phyloP scores from a whole-genome alignment of 768 basidiomycete genomes.

The Exidia glandulosa region DNA sequence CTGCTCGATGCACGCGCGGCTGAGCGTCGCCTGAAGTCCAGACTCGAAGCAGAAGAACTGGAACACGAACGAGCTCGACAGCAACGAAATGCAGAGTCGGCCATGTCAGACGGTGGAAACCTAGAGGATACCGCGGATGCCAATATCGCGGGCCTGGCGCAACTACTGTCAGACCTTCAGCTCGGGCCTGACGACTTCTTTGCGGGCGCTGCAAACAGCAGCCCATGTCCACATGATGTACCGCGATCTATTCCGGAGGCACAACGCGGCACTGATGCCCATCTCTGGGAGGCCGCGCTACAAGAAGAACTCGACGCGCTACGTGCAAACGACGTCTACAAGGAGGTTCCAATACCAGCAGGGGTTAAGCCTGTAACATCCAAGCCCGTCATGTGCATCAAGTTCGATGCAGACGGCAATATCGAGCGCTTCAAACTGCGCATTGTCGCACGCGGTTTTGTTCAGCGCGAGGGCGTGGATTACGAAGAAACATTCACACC shows the following conservation, averaged over 20 bases:
- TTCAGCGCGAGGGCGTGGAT: conserved; percentile 21
- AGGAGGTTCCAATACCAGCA: conserved; percentile 7
- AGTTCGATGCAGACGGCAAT: conserved; percentile 15
- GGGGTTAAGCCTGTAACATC: conserved; percentile 9
- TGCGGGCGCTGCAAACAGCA: background rate
- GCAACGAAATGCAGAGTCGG: background rate
- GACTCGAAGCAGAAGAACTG: background rate
- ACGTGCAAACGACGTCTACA: conserved; percentile 9
- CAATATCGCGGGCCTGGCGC: too few species aligned
- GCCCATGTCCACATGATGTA: background rate
- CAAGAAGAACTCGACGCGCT: conserved; percentile 14
- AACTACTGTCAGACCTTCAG: too few species aligned
- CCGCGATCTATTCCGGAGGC: conserved; percentile 7
- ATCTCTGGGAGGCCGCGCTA: conserved; percentile 14
- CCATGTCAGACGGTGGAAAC: too few species aligned
- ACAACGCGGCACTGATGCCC: conserved; percentile 7
- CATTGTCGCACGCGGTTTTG: conserved; percentile 31
- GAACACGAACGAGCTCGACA: background rate
- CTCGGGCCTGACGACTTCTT: background rate
- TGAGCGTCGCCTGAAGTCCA: background rate
- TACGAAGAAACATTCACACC: conserved; percentile 4
- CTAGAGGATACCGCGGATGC: too few species aligned
- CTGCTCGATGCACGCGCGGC: background rate
- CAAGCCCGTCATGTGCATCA: conserved; percentile 19
- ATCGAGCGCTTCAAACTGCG: conserved; percentile 24